These are phyloP conservation scores for Eucommia ulmoides DNA, from an alignment of 257 asterid genomes.

Conservation along the genomic window DNA sequence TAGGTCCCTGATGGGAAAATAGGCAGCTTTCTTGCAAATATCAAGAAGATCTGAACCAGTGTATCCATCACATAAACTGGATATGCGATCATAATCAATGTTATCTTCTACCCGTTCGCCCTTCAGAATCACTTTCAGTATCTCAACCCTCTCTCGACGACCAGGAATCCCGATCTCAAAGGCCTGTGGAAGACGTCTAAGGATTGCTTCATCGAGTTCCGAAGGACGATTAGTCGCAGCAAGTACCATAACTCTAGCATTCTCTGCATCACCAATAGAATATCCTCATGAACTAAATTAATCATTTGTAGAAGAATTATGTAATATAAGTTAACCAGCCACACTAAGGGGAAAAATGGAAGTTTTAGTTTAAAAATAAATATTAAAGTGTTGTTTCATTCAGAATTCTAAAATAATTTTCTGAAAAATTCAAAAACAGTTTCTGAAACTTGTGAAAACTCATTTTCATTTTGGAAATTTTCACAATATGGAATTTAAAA, in stretches of 20 bases:
- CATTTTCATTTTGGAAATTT: too few species aligned
- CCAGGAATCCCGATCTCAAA: slow-evolving; percentile 84
- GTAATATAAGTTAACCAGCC: too few species aligned
- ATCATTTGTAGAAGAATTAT: too few species aligned
- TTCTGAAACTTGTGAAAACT: too few species aligned
- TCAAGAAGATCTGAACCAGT: slow-evolving; percentile 94
- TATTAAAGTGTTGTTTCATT: too few species aligned
- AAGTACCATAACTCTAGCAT: slow-evolving; percentile 91
- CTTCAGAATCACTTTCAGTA: slow-evolving; percentile 74
- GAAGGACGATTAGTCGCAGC: slow-evolving; percentile 98
- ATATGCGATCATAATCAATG: slow-evolving; percentile 55
- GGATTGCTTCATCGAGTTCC: slow-evolving; percentile 98
- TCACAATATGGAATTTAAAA: too few species aligned
- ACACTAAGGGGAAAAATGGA: too few species aligned
- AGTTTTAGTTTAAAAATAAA: too few species aligned
- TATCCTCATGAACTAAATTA: too few species aligned
- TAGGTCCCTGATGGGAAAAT: slow-evolving; percentile 70
- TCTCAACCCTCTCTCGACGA: slow-evolving; percentile 50
- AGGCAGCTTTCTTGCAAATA: slow-evolving; percentile 88
- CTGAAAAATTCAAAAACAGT: too few species aligned
- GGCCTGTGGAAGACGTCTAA: slow-evolving; percentile 91
- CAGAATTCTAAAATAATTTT: too few species aligned
- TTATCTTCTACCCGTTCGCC: slow-evolving; percentile 54
- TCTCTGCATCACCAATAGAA: too few species aligned
- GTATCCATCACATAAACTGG: slow-evolving; percentile 64